These are phyloP conservation scores for Lasiosphaeria hispida DNA, from an alignment of 495 filamentous ascomycete genomes.

Conservation along the genomic window DNA sequence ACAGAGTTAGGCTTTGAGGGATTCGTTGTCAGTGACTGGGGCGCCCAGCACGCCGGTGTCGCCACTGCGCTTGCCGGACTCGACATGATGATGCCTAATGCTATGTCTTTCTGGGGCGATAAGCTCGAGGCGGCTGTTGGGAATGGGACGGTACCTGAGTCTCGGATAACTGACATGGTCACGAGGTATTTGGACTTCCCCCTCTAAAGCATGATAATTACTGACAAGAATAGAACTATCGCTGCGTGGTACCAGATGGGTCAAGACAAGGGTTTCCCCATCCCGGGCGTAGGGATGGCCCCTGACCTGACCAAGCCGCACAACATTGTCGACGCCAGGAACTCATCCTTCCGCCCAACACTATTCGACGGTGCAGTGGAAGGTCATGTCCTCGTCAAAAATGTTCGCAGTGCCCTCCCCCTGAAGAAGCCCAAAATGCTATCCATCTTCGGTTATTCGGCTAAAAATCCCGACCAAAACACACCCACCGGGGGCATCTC, in stretches of 20 bases:
- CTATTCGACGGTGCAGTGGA: constrained; percentile 49
- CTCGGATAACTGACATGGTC: constrained; percentile 53
- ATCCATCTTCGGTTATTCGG: constrained; percentile 53
- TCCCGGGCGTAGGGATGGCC: constrained; percentile 44
- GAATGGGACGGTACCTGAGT: constrained; percentile 49
- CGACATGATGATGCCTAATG: constrained; percentile 61
- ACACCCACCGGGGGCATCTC: constrained; percentile 33
- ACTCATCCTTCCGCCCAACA: constrained; percentile 37
- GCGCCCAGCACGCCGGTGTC: constrained; percentile 56
- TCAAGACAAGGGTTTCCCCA: constrained; percentile 53
- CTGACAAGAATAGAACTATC: constrained; percentile 49
- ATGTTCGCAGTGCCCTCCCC: constrained; percentile 54
- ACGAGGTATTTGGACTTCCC: constrained; percentile 30
- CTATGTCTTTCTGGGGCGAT: constrained; percentile 38
- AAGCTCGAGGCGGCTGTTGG: constrained; percentile 44
- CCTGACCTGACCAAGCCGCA: constrained; percentile 54
- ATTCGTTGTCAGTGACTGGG: constrained; percentile 65
- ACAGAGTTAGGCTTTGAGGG: constrained; percentile 60
- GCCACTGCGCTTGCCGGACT: constrained; percentile 54
- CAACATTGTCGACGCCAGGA: constrained; percentile 47
- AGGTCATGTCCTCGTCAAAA: constrained; percentile 64
- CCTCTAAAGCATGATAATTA: background rate
- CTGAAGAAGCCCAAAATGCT: constrained; percentile 48
- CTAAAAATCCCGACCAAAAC: constrained; percentile 43
- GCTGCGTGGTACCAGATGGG: constrained; percentile 57